A percentile compares a stretch with the other conserved stretches of the same genome.
phyloP scores from a whole-genome alignment of 148 eudicot genomes.

The Camellia lanceoleosa region DNA sequence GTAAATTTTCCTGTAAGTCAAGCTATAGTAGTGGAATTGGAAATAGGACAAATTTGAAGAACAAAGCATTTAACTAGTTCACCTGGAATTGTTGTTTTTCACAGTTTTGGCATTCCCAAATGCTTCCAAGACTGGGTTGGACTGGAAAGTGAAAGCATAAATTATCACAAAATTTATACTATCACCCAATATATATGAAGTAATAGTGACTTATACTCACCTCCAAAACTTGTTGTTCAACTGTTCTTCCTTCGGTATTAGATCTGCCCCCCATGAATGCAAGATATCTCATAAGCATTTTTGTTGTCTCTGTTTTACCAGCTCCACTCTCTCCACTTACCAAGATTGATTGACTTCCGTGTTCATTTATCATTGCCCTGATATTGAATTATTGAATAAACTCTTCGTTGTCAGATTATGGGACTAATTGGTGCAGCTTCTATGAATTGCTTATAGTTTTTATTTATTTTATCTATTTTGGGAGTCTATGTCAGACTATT shows the following conservation, averaged over 20 bases:
- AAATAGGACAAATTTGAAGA: background rate
- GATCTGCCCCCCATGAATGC: conserved; percentile 97
- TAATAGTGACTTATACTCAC: conserved; percentile 31
- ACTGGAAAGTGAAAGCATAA: conserved; percentile 39
- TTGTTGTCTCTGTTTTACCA: conserved; percentile 98
- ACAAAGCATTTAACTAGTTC: conserved; percentile 10
- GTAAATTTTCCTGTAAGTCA: conserved; percentile 34
- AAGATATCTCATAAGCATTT: conserved; percentile 97
- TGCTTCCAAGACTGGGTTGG: conserved; percentile 97
- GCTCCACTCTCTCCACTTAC: conserved; percentile 99
- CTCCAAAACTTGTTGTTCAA: conserved; percentile 99
- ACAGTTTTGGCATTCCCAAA: conserved; percentile 99
- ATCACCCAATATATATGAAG: conserved; percentile 10
- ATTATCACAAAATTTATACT: conserved; percentile 21
- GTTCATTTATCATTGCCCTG: conserved; percentile 94
- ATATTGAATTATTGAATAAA: conserved; percentile 11
- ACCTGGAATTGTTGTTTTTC: conserved; percentile 98
- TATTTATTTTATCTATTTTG: too few relatives aligned
- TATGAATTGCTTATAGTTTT: too few relatives aligned
- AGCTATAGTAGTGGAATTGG: conserved; percentile 8
- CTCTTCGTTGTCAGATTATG: background rate
- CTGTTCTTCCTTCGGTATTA: conserved; percentile 94
- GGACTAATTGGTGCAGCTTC: too few relatives aligned
- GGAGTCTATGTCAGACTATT: too few relatives aligned
- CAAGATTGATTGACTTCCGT: conserved; percentile 91